These are phyloP conservation scores for Fagopyrum homotropicum DNA, from an alignment of 148 eudicot species.

Conservation along the genomic window DNA sequence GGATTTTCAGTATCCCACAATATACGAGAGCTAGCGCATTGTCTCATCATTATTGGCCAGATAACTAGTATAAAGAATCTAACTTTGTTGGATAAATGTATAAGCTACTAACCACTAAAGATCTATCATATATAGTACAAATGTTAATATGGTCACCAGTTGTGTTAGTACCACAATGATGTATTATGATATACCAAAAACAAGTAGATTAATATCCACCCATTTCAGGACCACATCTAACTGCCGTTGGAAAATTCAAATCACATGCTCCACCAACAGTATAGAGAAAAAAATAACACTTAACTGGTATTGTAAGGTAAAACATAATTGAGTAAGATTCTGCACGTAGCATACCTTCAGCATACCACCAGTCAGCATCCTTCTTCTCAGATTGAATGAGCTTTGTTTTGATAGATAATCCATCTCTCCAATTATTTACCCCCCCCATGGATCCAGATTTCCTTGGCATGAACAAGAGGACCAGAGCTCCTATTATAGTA, in stretches of 20 bases:
- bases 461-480: constrained; percentile 73
- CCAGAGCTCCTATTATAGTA: constrained; percentile 73
- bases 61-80: background rate
- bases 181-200: background rate
- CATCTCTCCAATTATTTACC: constrained; percentile 71
- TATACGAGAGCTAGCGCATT: background rate
- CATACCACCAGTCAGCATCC: constrained; percentile 82
- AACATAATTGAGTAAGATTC: background rate
- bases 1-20: background rate
- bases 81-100: background rate
- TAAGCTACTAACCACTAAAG: background rate
- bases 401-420: constrained; percentile 59
- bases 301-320: background rate
- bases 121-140: background rate
- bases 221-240: background rate
- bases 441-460: constrained; percentile 97
- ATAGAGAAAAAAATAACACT: background rate
- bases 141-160: background rate
- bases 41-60: background rate
- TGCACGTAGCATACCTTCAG: constrained; percentile 47
- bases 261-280: background rate
- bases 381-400: constrained; percentile 49
- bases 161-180: background rate
- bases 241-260: background rate
- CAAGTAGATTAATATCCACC: background rate